Conservation (phyloP, 1,139 yeast species). For the Kodamaea derodonti region DNA sequence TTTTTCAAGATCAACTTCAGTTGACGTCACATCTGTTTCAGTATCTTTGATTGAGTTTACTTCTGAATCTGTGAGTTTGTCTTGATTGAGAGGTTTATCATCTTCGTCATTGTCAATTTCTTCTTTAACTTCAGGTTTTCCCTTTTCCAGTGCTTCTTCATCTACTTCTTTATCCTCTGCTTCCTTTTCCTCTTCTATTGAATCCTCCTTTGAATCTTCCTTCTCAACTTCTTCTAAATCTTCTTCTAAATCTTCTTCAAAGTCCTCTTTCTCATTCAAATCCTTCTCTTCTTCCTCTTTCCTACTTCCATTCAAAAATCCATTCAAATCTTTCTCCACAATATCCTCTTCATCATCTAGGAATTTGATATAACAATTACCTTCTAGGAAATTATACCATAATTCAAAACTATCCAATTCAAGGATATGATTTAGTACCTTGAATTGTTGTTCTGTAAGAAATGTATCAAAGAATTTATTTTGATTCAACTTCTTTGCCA, state of each 20-base stretch:
- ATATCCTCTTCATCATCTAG: constrained; percentile 12
- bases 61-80: neutral
- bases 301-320: neutral
- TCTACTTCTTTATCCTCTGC: constrained; percentile 6
- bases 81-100: neutral
- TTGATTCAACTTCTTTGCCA: constrained; percentile 47
- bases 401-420: constrained; percentile 28
- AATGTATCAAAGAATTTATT: constrained; percentile 54
- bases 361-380: constrained; percentile 42
- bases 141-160: neutral
- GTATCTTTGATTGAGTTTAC: neutral
- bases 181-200: constrained; percentile 6
- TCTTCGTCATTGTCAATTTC: constrained; percentile 8
- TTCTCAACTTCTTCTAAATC: neutral
- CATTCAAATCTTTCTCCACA: constrained; percentile 5
- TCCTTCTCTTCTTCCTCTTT: constrained; percentile 1
- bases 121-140: constrained; percentile 9
- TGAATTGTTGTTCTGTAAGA: constrained; percentile 59
- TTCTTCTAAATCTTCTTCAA: neutral
- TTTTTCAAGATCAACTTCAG: neutral
- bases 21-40: neutral
- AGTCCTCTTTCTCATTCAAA: neutral
- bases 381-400: constrained; percentile 55
- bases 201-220: neutral
- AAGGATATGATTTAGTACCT: constrained; percentile 45